A percentile compares a stretch with the other conserved stretches of the same genome.
These are phyloP conservation scores for Ophiostoma piceae DNA, from an alignment of 2,329 filamentous ascomycete genomes.

Conservation along the genomic window DNA sequence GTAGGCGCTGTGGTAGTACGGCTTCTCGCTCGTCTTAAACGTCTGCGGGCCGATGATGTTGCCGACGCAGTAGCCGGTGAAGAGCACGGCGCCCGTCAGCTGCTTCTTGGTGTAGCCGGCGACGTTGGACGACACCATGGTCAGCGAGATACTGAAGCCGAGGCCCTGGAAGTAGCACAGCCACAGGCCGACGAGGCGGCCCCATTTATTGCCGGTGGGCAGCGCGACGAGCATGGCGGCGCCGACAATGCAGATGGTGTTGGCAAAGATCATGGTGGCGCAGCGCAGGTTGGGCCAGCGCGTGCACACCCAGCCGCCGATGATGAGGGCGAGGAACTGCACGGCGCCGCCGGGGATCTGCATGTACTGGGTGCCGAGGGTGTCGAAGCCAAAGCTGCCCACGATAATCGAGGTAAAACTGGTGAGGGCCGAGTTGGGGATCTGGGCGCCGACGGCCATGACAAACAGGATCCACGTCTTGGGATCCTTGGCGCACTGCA, in stretches of 20 bases:
- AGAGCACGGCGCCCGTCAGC: conserved; percentile 46
- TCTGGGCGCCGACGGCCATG: conserved; percentile 26
- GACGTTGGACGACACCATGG: conserved; percentile 49
- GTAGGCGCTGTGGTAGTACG: conserved; percentile 46
- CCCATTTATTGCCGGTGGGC: conserved; percentile 45
- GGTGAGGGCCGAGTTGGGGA: conserved; percentile 38
- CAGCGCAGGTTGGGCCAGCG: conserved; percentile 50
- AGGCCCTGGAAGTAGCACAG: conserved; percentile 33
- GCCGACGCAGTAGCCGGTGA: conserved; percentile 50
- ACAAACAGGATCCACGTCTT: conserved; percentile 55
- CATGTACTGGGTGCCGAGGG: conserved; percentile 35
- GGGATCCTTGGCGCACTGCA: conserved; percentile 53
- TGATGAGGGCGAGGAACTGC: conserved; percentile 49
- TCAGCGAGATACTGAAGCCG: conserved; percentile 48
- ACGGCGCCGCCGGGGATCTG: conserved; percentile 57
- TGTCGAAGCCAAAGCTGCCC: conserved; percentile 33
- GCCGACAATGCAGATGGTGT: conserved; percentile 50
- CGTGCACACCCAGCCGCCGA: conserved; percentile 48
- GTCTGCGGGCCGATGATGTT: conserved; percentile 53
- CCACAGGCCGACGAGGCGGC: conserved; percentile 52
- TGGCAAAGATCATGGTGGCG: conserved; percentile 52
- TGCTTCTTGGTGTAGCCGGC: conserved; percentile 53
- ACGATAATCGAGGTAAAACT: conserved; percentile 34
- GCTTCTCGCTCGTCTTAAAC: conserved; percentile 45
- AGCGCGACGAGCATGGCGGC: conserved; percentile 48